Conservation (phyloP, 495 filamentous ascomycete genomes). For the Cenococcum geophilum region DNA sequence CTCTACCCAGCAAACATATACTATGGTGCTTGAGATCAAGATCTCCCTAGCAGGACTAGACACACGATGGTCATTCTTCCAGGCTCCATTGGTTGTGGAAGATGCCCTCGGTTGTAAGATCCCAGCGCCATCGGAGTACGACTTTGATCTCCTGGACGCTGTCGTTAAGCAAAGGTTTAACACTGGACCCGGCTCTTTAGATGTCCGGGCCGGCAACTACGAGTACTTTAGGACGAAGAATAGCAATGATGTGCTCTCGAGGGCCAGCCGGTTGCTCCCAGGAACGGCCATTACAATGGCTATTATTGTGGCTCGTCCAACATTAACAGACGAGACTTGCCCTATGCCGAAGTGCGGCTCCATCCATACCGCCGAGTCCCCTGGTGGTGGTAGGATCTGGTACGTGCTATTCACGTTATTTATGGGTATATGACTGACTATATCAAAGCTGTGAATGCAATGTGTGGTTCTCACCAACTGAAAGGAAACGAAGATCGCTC, state of each 20-base stretch:
- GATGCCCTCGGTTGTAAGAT: slow-evolving; percentile 3
- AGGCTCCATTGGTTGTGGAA: neutral
- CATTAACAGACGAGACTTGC: too few relatives aligned
- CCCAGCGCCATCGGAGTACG: slow-evolving; percentile 6
- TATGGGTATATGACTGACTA: too few relatives aligned
- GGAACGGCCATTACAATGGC: neutral
- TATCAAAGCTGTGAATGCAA: too few relatives aligned
- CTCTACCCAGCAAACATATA: neutral
- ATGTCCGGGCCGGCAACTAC: neutral
- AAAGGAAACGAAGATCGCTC: too few relatives aligned
- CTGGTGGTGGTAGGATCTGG: too few relatives aligned
- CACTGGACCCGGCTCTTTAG: neutral
- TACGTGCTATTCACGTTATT: too few relatives aligned
- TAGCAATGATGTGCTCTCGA: neutral
- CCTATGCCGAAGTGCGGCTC: too few relatives aligned
- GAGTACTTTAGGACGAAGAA: neutral
- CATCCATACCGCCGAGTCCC: too few relatives aligned
- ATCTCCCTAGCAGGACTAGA: neutral
- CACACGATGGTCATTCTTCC: slow-evolving; percentile 6
- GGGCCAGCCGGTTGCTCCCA: neutral
- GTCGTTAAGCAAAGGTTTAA: neutral
- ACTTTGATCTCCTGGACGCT: neutral
- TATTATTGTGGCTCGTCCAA: neutral
- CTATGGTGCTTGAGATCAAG: neutral
- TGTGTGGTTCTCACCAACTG: too few relatives aligned